These are phyloP conservation scores for Fusarium graminum DNA, from an alignment of 2,329 filamentous ascomycete species.

Conservation along the genomic window DNA sequence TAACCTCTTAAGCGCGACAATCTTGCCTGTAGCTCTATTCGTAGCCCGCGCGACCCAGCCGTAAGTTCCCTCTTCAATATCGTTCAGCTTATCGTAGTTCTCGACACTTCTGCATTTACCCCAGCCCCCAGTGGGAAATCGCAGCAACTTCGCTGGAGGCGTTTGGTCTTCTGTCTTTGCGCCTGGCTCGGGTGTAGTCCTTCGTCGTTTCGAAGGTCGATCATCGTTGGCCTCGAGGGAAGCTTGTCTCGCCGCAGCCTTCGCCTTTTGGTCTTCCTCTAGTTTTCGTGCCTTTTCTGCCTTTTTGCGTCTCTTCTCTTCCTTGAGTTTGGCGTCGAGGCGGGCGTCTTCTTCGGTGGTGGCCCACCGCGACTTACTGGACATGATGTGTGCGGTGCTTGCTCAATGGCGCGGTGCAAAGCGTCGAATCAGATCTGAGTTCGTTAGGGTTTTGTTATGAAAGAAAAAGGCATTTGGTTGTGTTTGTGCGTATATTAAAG, in stretches of 20 bases:
- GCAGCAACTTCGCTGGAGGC: constrained; percentile 69
- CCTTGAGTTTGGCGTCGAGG: constrained; percentile 80
- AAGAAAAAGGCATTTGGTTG: neutral
- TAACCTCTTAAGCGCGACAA: constrained; percentile 93
- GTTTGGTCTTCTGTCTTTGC: constrained; percentile 41
- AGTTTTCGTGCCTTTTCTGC: constrained; percentile 81
- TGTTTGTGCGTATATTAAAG: neutral
- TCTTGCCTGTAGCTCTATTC: constrained; percentile 77
- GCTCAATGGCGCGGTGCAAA: neutral
- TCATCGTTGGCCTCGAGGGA: constrained; percentile 39
- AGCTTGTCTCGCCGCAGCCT: constrained; percentile 49
- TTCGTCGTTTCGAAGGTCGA: constrained; percentile 73
- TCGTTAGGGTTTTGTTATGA: too few relatives aligned
- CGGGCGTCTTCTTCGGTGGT: constrained; percentile 84
- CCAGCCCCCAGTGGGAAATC: constrained; percentile 78
- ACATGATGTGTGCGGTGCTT: constrained; percentile 59
- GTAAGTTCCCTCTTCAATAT: constrained; percentile 98
- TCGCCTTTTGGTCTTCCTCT: constrained; percentile 61
- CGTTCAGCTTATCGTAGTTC: constrained; percentile 91
- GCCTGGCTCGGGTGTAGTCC: constrained; percentile 63
- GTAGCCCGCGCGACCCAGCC: constrained; percentile 91
- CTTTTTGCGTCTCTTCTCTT: constrained; percentile 88
- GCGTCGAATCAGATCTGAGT: neutral
- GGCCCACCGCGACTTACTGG: constrained; percentile 86
- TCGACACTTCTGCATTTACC: constrained; percentile 80